phyloP scores from a whole-genome alignment of 2,329 filamentous ascomycete genomes.

The Balansia obtecta region DNA sequence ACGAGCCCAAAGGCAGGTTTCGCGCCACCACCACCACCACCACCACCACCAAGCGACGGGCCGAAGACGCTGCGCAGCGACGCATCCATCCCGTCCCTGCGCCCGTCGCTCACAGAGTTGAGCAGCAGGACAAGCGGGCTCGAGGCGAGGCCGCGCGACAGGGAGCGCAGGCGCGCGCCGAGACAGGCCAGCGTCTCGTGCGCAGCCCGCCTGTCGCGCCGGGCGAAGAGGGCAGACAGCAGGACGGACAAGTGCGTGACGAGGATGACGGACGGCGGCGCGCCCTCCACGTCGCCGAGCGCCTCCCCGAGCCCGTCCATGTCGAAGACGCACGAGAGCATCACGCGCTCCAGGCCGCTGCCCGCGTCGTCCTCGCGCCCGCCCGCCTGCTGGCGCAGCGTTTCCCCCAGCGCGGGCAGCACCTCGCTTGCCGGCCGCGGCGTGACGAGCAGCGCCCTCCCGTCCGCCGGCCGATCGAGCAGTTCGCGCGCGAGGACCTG shows the following conservation, averaged over 20 bases:
- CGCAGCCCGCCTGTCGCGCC: constrained; percentile 32
- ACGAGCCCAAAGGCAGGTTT: constrained; percentile 42
- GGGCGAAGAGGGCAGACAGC: constrained; percentile 38
- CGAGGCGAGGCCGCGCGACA: constrained; percentile 28
- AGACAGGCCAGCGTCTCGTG: constrained; percentile 37
- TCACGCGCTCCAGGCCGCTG: constrained; percentile 34
- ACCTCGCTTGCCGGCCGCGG: constrained; percentile 30
- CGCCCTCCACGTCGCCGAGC: constrained; percentile 33
- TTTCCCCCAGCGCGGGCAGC: constrained; percentile 27
- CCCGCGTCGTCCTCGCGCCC: constrained; percentile 13
- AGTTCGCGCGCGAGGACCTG: constrained; percentile 33
- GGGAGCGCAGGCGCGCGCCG: constrained; percentile 30
- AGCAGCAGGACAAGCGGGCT: constrained; percentile 40
- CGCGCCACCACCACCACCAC: no score
- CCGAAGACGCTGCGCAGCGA: constrained; percentile 40
- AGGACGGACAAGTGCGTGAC: constrained; percentile 42
- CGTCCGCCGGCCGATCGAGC: constrained; percentile 13
- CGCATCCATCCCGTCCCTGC: constrained; percentile 19
- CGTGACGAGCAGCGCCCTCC: constrained; percentile 33
- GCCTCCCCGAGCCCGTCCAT: constrained; percentile 46
- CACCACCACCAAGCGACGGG: no score
- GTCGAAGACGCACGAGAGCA: constrained; percentile 46
- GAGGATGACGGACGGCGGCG: constrained; percentile 28
- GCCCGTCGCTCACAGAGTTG: constrained; percentile 25
- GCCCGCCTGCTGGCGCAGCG: constrained; percentile 26